Evolutionary conservation across 2,329 filamentous ascomycete species (phyloP).

Genomic region (Trichoderma asperellum): DNA sequence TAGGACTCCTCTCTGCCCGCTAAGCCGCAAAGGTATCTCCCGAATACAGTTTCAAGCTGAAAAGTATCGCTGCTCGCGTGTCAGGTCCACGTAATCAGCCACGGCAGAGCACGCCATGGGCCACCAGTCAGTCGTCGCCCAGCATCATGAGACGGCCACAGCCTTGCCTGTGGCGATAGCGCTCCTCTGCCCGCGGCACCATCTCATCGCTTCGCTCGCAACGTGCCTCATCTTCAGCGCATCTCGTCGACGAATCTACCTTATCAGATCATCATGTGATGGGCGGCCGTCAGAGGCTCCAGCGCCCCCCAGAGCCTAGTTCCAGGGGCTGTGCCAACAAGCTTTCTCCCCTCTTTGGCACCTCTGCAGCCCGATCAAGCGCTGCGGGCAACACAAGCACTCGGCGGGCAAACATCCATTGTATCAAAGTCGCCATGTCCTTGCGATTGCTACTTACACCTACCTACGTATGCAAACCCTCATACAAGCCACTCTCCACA

Average conservation of each 20-base stretch:
- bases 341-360: constrained; percentile 6
- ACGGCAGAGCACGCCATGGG: neutral
- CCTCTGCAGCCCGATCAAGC: neutral
- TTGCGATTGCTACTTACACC: neutral
- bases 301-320: neutral
- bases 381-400: neutral
- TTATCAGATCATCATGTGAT: constrained; percentile 26
- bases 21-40: neutral
- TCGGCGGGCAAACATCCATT: constrained; percentile 1
- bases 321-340: constrained; percentile 25
- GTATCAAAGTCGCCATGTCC: neutral
- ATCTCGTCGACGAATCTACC: neutral
- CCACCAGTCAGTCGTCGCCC: neutral
- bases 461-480: neutral
- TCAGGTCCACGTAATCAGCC: constrained; percentile 18
- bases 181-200: neutral
- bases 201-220: neutral
- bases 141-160: constrained; percentile 6
- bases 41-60: neutral
- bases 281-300: constrained; percentile 24
- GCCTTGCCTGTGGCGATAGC: neutral
- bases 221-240: neutral
- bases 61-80: neutral
- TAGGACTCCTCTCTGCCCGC: neutral
- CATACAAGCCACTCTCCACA: neutral